A percentile compares a stretch with the other conserved stretches of the same genome.
Evolutionary conservation across 2,329 filamentous ascomycete species (phyloP).

Genomic region (Aspergillus fumigatiaffinis): DNA sequence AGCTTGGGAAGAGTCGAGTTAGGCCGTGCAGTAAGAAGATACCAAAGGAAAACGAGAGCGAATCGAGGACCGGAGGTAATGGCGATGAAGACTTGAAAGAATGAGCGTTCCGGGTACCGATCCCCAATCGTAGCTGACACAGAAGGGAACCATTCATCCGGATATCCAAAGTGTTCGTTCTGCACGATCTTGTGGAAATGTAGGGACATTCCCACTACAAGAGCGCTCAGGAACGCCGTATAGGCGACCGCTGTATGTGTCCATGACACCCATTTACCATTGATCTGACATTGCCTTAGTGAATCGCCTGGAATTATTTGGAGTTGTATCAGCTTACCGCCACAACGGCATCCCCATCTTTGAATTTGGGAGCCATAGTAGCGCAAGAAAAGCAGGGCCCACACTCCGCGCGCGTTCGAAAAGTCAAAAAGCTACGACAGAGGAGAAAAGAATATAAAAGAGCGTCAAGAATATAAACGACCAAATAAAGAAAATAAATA

Average conservation of each 20-base stretch:
- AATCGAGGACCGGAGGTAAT: constrained; percentile 93
- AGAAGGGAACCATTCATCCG: constrained; percentile 93
- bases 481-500: constrained; percentile 11
- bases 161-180: constrained; percentile 94
- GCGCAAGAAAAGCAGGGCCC: constrained; percentile 20
- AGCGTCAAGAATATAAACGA: constrained; percentile 16
- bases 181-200: constrained; percentile 97
- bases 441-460: constrained; percentile 15
- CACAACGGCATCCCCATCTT: constrained; percentile 60
- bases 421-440: constrained; percentile 12
- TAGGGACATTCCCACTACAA: constrained; percentile 73
- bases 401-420: constrained; percentile 11
- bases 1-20: constrained; percentile 75
- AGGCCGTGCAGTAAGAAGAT: constrained; percentile 75
- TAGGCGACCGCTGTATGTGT: constrained; percentile 81
- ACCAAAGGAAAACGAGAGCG: constrained; percentile 85
- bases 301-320: constrained; percentile 15
- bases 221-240: constrained; percentile 75
- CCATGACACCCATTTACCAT: constrained; percentile 87
- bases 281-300: constrained; percentile 52
- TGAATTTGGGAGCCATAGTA: constrained; percentile 58
- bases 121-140: constrained; percentile 97
- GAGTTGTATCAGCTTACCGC: constrained; percentile 44
- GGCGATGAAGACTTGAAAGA: constrained; percentile 97
- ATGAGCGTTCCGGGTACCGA: constrained; percentile 89